Conservation (phyloP, 139 green algal species). For the Protoeuglena noctilucae region DNA sequence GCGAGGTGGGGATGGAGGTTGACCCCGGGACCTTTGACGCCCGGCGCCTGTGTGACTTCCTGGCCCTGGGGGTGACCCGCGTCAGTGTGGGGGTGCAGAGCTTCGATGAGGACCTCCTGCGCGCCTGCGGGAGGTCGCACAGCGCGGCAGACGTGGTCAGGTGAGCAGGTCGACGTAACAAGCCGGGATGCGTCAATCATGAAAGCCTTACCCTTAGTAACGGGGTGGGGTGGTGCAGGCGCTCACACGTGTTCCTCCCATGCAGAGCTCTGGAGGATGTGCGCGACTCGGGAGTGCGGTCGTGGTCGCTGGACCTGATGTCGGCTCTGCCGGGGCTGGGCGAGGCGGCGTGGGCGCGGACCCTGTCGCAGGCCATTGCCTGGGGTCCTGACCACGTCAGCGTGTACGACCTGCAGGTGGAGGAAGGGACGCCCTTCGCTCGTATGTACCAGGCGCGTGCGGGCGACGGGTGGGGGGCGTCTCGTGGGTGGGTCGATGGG, state of each 20-base stretch:
- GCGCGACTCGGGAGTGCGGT: constrained; percentile 23
- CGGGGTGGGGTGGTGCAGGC: too few relatives aligned
- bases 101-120: constrained; percentile 43
- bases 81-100: constrained; percentile 83
- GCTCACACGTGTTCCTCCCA: too few relatives aligned
- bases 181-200: too few relatives aligned
- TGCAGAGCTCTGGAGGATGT: constrained; percentile 59
- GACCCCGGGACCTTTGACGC: constrained; percentile 90
- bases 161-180: too few relatives aligned
- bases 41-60: constrained; percentile 45
- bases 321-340: constrained; percentile 57
- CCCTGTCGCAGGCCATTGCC: constrained; percentile 40
- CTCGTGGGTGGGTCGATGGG: too few relatives aligned
- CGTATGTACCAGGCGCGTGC: constrained; percentile 42
- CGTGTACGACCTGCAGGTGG: constrained; percentile 92
- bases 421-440: constrained; percentile 79
- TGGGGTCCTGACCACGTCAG: constrained; percentile 63
- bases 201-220: too few relatives aligned
- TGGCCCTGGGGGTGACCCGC: constrained; percentile 57
- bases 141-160: constrained; percentile 34
- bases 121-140: constrained; percentile 53
- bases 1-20: constrained; percentile 80
- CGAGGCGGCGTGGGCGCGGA: constrained; percentile 37
- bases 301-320: constrained; percentile 88
- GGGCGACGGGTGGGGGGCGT: too few relatives aligned